These are phyloP conservation scores for Tetrastigma voinierianum DNA, from an alignment of 164 flowering plant species.

Conservation along the genomic window DNA sequence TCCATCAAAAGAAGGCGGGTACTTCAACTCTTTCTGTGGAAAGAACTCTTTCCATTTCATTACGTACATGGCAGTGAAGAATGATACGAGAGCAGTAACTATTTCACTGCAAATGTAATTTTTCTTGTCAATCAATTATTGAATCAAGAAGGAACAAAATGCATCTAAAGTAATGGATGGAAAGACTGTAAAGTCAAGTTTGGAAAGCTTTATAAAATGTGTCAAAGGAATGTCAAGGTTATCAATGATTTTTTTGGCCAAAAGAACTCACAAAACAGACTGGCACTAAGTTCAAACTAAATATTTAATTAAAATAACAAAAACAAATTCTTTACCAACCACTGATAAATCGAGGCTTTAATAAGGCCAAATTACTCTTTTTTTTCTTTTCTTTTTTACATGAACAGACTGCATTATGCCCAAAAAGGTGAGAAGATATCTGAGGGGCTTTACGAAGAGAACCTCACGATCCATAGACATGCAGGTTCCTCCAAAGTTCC, in stretches of 20 bases:
- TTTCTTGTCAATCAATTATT: slow-evolving; percentile 1
- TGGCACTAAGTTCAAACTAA: background rate
- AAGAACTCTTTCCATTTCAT: slow-evolving; percentile 69
- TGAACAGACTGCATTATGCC: too few species aligned
- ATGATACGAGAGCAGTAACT: slow-evolving; percentile 59
- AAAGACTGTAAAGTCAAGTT: background rate
- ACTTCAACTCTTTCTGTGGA: slow-evolving; percentile 54
- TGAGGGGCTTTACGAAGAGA: too few species aligned
- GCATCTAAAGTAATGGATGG: background rate
- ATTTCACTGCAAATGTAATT: slow-evolving; percentile 58
- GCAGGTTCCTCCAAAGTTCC: too few species aligned
- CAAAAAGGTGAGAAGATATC: too few species aligned
- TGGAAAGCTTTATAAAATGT: background rate
- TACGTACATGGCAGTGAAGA: slow-evolving; percentile 60
- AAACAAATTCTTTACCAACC: too few species aligned
- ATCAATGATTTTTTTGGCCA: background rate
- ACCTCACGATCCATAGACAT: too few species aligned
- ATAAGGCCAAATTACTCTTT: too few species aligned
- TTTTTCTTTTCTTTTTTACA: too few species aligned
- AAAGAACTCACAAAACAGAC: background rate
- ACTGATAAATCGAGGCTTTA: too few species aligned
- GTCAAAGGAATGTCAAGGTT: background rate
- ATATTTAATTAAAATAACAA: too few species aligned
- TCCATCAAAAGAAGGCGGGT: slow-evolving; percentile 79
- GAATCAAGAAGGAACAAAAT: slow-evolving; percentile 4